phyloP scores from a whole-genome alignment of 441 rosid species.

The Isatis lusitanica region DNA sequence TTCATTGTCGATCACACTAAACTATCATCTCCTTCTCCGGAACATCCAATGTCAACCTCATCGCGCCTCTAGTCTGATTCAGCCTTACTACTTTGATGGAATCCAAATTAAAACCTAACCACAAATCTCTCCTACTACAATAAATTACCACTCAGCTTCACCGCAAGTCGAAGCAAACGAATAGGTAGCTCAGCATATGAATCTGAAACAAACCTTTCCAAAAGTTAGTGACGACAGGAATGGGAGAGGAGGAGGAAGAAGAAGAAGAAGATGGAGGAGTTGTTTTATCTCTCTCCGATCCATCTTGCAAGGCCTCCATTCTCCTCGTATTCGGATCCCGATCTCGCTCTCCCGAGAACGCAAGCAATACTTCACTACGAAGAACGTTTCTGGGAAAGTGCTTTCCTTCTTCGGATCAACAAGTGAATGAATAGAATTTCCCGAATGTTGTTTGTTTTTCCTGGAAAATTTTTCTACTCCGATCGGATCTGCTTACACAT shows the following conservation, averaged over 20 bases:
- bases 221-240: constrained; percentile 76
- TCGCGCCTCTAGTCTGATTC: constrained; percentile 5
- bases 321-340: constrained; percentile 37
- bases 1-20: constrained; percentile 24
- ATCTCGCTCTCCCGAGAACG: constrained; percentile 20
- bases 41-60: constrained; percentile 6
- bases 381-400: constrained; percentile 17
- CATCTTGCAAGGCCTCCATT: constrained; percentile 73
- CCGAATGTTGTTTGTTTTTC: neutral
- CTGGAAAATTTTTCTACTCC: neutral
- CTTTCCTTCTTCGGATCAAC: constrained; percentile 11
- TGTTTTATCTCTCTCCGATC: constrained; percentile 76
- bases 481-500: constrained; percentile 33
- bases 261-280: constrained; percentile 26
- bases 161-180: neutral
- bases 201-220: constrained; percentile 75
- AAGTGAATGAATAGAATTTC: neutral
- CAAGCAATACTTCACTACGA: constrained; percentile 24
- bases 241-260: constrained; percentile 55
- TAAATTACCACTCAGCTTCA: constrained; percentile 9
- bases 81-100: constrained; percentile 7
- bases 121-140: constrained; percentile 1
- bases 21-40: constrained; percentile 8
- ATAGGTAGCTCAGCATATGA: neutral
- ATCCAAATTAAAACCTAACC: constrained; percentile 5